Evolutionary conservation across 805 yeast genomes (phyloP).

Genomic region (Lipomyces starkeyi): DNA sequence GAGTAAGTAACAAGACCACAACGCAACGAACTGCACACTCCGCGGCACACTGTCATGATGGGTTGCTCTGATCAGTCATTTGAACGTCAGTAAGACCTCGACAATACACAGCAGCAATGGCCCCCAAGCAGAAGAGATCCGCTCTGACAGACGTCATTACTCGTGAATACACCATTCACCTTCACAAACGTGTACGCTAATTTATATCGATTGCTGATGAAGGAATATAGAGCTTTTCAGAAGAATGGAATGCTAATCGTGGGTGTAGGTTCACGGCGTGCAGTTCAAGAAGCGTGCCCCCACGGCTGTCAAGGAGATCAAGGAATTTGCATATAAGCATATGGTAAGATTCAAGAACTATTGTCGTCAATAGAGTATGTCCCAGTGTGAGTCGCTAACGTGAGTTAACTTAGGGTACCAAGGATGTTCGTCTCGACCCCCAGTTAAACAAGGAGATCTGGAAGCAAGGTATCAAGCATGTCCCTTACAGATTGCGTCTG

Average conservation of each 20-base stretch:
- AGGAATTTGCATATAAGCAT: slow-evolving; percentile 97
- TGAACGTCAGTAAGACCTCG: background rate
- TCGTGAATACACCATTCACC: slow-evolving; percentile 99
- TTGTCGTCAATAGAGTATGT: background rate
- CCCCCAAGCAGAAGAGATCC: slow-evolving; percentile 57
- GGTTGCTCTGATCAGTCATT: background rate
- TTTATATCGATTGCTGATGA: background rate
- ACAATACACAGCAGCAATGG: slow-evolving; percentile 44
- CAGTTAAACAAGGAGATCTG: slow-evolving; percentile 97
- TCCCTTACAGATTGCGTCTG: slow-evolving; percentile 96
- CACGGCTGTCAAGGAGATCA: slow-evolving; percentile 98
- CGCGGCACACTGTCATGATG: no score
- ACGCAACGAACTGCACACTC: background rate
- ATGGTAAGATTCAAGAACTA: slow-evolving; percentile 52
- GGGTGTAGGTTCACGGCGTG: slow-evolving; percentile 84
- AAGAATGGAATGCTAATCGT: background rate
- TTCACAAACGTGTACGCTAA: slow-evolving; percentile 95
- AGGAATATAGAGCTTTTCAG: background rate
- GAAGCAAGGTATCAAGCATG: slow-evolving; percentile 99
- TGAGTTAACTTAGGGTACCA: slow-evolving; percentile 64
- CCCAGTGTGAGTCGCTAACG: background rate
- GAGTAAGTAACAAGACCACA: background rate
- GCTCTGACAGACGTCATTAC: slow-evolving; percentile 99
- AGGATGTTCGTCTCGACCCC: slow-evolving; percentile 99
- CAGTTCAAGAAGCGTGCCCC: slow-evolving; percentile 99